Percentiles rank a stretch among this genome's conserved stretches.
Conservation (phyloP, 2,329 filamentous ascomycete species). For the Colletotrichum orbiculare region DNA sequence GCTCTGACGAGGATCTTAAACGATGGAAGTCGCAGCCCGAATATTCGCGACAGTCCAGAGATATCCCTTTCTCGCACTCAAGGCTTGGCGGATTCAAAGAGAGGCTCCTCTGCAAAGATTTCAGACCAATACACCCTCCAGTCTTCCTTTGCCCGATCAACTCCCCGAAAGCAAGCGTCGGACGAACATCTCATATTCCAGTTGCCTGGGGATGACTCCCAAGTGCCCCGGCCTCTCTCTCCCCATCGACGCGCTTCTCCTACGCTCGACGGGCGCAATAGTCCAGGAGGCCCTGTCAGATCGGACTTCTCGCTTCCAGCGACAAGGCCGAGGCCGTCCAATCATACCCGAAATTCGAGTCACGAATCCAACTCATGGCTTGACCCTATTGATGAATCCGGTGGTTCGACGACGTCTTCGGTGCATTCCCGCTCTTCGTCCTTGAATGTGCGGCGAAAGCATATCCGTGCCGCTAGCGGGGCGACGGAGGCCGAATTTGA, state of each 20-base stretch:
- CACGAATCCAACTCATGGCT: slow-evolving; percentile 90
- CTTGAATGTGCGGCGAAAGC: slow-evolving; percentile 73
- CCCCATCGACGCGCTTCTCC: slow-evolving; percentile 65
- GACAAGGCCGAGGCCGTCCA: slow-evolving; percentile 41
- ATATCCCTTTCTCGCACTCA: slow-evolving; percentile 37
- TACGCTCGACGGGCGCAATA: slow-evolving; percentile 39
- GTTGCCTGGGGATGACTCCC: slow-evolving; percentile 64
- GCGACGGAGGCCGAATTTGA: slow-evolving; percentile 92
- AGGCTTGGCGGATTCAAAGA: slow-evolving; percentile 12
- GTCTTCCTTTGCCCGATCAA: slow-evolving; percentile 65
- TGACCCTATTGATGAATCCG: slow-evolving; percentile 93
- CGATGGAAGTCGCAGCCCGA: slow-evolving; percentile 14
- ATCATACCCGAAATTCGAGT: slow-evolving; percentile 70
- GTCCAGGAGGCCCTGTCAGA: slow-evolving; percentile 44
- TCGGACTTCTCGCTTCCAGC: slow-evolving; percentile 48
- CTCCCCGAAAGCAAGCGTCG: slow-evolving; percentile 49
- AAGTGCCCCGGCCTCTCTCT: slow-evolving; percentile 78
- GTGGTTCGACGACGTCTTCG: slow-evolving; percentile 81
- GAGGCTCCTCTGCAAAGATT: slow-evolving; percentile 35
- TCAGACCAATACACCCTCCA: slow-evolving; percentile 52
- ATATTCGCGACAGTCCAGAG: slow-evolving; percentile 7
- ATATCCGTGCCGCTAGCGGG: slow-evolving; percentile 74
- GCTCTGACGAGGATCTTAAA: slow-evolving; percentile 59
- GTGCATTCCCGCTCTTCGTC: slow-evolving; percentile 84
- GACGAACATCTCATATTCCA: slow-evolving; percentile 53